A percentile compares a stretch with the other conserved stretches of the same genome.
These are phyloP conservation scores for Themeda triandra DNA, from an alignment of 176 grass and related monocot species.

Conservation along the genomic window DNA sequence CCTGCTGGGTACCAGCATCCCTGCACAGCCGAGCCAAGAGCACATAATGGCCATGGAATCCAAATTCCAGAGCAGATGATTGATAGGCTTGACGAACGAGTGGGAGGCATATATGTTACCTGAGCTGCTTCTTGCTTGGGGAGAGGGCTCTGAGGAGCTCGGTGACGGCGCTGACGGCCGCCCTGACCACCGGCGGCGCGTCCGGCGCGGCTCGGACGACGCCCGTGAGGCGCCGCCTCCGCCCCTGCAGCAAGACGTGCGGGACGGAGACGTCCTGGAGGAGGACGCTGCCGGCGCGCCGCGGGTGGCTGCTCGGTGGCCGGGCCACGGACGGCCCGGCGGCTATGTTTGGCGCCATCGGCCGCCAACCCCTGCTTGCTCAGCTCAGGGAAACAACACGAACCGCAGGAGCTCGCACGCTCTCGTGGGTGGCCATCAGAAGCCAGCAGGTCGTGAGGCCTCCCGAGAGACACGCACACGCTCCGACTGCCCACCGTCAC, in stretches of 20 bases:
- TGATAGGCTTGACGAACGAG: not conserved
- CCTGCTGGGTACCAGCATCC: not conserved
- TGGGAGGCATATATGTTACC: not conserved
- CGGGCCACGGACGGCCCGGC: not conserved
- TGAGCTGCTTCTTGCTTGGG: constrained; percentile 35
- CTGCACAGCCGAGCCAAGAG: constrained; percentile 16
- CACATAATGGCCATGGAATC: not conserved
- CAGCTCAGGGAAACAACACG: not conserved
- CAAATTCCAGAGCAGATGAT: not conserved
- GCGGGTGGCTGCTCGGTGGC: not conserved
- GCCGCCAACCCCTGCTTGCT: not conserved
- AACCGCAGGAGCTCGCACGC: not conserved
- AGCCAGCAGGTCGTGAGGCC: not conserved
- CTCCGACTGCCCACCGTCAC: not conserved
- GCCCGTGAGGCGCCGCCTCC: not conserved
- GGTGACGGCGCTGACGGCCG: constrained; percentile 48
- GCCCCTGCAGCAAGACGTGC: not conserved
- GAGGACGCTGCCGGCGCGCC: not conserved
- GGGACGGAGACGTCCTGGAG: not conserved
- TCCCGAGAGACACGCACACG: constrained; percentile 1
- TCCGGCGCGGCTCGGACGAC: constrained; percentile 22
- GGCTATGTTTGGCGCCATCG: constrained; percentile 24
- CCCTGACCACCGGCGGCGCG: constrained; percentile 27
- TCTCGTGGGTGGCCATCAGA: not conserved
- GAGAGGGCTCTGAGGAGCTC: constrained; percentile 68